These are phyloP conservation scores for Malus orientalis DNA, from an alignment of 306 rosid genomes.

Conservation along the genomic window DNA sequence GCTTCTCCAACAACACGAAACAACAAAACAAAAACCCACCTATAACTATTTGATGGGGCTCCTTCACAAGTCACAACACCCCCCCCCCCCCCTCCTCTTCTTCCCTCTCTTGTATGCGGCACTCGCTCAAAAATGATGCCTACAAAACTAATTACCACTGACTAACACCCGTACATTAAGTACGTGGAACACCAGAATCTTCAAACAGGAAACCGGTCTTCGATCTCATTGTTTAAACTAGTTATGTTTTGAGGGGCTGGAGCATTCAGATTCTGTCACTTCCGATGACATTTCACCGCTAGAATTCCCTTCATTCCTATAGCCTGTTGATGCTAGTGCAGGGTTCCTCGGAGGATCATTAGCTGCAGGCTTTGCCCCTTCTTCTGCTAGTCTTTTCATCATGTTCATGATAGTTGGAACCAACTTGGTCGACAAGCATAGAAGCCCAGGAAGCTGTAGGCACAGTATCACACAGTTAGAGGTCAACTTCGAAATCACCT, in stretches of 20 bases:
- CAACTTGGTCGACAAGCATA: constrained; percentile 68
- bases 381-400: constrained; percentile 72
- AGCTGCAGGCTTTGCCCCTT: constrained; percentile 41
- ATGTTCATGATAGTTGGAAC: constrained; percentile 79
- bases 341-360: constrained; percentile 44
- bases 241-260: constrained; percentile 45
- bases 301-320: constrained; percentile 27
- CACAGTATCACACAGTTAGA: neutral
- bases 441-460: constrained; percentile 79
- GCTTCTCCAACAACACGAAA: constrained; percentile 6
- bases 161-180: constrained; percentile 5
- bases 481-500: neutral
- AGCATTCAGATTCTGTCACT: constrained; percentile 36
- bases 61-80: constrained; percentile 23
- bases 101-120: constrained; percentile 16
- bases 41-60: constrained; percentile 29
- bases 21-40: neutral
- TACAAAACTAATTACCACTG: constrained; percentile 20
- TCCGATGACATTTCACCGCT: constrained; percentile 39
- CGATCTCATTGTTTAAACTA: constrained; percentile 16
- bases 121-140: constrained; percentile 44
- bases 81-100: no score
- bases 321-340: constrained; percentile 21
- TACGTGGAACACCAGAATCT: constrained; percentile 25
- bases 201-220: constrained; percentile 14